A percentile compares a stretch with the other conserved stretches of the same genome.
phyloP scores from a whole-genome alignment of 2,329 filamentous ascomycete species.

The Aspergillus uvarum region DNA sequence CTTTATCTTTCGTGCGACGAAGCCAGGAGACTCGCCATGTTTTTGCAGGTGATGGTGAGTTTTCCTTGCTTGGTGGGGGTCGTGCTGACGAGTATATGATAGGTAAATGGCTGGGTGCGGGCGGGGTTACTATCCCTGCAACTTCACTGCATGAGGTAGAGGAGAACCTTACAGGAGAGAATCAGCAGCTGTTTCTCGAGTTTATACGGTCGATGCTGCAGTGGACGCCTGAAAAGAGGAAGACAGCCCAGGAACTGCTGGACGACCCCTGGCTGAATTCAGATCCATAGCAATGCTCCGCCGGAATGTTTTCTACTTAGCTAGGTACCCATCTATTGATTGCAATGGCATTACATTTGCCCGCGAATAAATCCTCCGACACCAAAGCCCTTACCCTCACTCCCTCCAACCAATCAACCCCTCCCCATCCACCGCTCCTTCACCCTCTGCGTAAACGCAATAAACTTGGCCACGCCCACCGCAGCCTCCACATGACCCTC shows the following conservation, averaged over 20 bases:
- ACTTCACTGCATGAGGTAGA: conserved; percentile 10
- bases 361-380: too few species aligned
- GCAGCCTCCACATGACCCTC: not conserved
- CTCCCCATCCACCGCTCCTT: not conserved
- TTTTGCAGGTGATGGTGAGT: not conserved
- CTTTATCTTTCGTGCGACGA: not conserved
- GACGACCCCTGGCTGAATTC: conserved; percentile 21
- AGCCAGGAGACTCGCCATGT: not conserved
- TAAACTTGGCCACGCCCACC: not conserved
- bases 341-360: too few species aligned
- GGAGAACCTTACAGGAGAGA: conserved; percentile 11
- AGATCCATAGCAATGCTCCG: too few species aligned
- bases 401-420: not conserved
- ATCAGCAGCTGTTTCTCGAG: conserved; percentile 18
- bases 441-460: not conserved
- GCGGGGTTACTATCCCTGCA: not conserved
- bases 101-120: conserved; percentile 5
- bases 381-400: too few species aligned
- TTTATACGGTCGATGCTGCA: conserved; percentile 24
- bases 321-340: too few species aligned
- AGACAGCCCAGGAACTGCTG: conserved; percentile 19
- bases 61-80: not conserved
- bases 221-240: conserved; percentile 25
- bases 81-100: not conserved
- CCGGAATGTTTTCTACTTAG: too few species aligned